Base-by-base conservation (phyloP, 257 asterid species). In the Asclepias syriaca region DNA sequence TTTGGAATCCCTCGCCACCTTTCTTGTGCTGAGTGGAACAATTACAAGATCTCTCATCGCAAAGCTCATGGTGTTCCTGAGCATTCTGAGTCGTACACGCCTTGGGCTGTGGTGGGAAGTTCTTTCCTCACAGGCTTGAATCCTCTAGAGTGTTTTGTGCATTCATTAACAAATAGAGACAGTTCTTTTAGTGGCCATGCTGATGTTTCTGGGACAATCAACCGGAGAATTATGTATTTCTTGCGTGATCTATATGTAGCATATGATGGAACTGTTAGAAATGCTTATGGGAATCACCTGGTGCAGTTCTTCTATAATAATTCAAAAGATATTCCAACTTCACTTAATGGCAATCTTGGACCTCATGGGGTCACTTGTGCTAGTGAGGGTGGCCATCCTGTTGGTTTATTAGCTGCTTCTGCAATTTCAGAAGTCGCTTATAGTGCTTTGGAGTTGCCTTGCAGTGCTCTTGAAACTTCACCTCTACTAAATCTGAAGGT, bases 371-470 rank as follows among this genome's bases (percentile, higher is more conserved):
- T 65, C 45, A 71, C 50, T 48, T 27, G 16, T 56, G 67, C 54
- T 27, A 51, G 53, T 73, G 76, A 77, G 74, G 94, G 86, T 73
- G 98, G 96, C 55, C 94, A 84, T 79, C 96, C 99, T 55, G 98
- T 92, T 81, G 99, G 99, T 54, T 77, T 97, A 51, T 74, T 90
- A 85, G 98, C 99, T 65, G 99, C 96, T 57, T 88, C 96, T 84
- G 99, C 99, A 69, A 77, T 95, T 72, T 83, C 96, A 15, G 99
- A 95, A 86, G 93, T 91, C 74, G 90, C 96, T 55, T 95, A 95
- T 81, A 84, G 99, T 92, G 99, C 99, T 74, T 77, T 95, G 82
- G 98, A 95, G 88, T 96, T 86, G 81, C 99, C 99, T 43, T 81
- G 89, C 83, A 88, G 96, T 80, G 94, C 86, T 43, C 89, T 92